Conservation (phyloP, 169 alveolate genomes). For the Cyclospora cayetanensis region DNA sequence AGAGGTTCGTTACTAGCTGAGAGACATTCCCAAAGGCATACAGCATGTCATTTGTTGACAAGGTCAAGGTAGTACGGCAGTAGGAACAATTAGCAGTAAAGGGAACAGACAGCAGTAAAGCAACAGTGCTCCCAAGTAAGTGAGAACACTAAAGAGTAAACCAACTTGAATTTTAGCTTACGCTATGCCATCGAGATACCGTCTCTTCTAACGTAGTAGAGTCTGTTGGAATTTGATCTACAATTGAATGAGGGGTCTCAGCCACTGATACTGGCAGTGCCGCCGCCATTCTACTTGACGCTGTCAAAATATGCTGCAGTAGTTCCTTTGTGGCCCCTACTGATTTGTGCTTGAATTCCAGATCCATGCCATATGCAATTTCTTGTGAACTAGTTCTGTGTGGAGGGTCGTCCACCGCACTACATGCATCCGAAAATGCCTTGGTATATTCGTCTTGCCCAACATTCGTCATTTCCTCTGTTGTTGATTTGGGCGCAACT, state of each 20-base stretch:
- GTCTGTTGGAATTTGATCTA: neutral
- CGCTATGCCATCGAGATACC: slow-evolving; percentile 5
- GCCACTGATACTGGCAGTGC: slow-evolving; percentile 32
- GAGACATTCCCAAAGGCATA: neutral
- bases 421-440: neutral
- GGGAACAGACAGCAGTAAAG: too few relatives aligned
- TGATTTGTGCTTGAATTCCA: slow-evolving; percentile 23
- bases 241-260: neutral
- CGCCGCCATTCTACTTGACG: neutral
- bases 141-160: too few relatives aligned
- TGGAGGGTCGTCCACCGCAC: neutral
- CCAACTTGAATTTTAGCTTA: neutral
- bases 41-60: neutral
- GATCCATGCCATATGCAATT: neutral
- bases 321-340: slow-evolving; percentile 27
- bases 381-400: neutral
- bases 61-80: neutral
- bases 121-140: too few relatives aligned
- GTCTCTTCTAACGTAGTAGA: neutral
- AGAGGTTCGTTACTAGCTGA: slow-evolving; percentile 16
- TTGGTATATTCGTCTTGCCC: neutral
- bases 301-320: neutral
- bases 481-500: neutral
- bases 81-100: neutral
- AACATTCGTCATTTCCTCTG: neutral